Evolutionary conservation across 177 flowering plant genomes (phyloP).

Genomic region (Vitis hybrid): DNA sequence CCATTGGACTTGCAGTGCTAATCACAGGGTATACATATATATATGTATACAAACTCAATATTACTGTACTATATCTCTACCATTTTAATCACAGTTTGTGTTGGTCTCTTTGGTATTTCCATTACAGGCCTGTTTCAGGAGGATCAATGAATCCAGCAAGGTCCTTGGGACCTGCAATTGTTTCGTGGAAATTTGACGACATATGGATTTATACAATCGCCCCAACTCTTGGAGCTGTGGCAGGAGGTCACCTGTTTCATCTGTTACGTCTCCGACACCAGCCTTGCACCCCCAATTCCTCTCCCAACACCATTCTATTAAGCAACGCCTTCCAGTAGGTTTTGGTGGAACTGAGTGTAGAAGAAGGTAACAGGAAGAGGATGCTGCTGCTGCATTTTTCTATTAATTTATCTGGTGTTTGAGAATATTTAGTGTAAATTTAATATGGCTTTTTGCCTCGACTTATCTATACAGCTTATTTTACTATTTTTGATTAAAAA

Average conservation of each 20-base stretch:
- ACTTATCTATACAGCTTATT: no score
- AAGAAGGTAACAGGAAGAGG: background rate
- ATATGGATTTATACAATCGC: conserved; percentile 69
- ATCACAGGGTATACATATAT: conserved; percentile 55
- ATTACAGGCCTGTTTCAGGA: conserved; percentile 70
- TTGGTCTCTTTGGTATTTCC: conserved; percentile 1
- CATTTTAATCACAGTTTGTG: background rate
- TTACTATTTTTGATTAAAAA: no score
- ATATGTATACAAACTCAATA: background rate
- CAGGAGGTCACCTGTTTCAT: conserved; percentile 40
- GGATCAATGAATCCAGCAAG: conserved; percentile 94
- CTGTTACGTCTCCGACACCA: conserved; percentile 32
- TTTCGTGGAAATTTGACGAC: conserved; percentile 47
- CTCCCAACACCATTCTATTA: conserved; percentile 13
- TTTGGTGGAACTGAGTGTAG: background rate
- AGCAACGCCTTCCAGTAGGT: background rate
- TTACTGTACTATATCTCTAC: no score
- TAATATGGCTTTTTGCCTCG: no score
- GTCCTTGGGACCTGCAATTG: conserved; percentile 74
- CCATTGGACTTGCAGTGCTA: conserved; percentile 66
- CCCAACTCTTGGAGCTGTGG: conserved; percentile 64
- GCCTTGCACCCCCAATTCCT: conserved; percentile 16
- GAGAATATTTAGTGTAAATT: no score
- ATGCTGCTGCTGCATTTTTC: background rate
- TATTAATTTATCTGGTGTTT: no score